These are phyloP conservation scores for Pseudogymnoascus sp. DNA, from an alignment of 2,329 filamentous ascomycete genomes.

Conservation along the genomic window DNA sequence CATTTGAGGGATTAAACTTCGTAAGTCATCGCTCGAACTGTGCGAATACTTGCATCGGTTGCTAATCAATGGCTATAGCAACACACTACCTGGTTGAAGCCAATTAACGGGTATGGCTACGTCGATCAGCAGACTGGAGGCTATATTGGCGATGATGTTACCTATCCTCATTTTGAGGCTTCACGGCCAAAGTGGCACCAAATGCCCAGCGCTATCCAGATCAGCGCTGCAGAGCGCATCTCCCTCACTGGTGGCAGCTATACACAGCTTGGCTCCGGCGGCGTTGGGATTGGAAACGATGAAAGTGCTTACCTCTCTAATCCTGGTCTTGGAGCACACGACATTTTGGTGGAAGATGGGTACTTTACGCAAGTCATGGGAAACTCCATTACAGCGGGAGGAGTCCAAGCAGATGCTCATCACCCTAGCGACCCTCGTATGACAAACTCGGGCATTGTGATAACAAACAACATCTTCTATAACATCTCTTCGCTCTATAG, in stretches of 20 bases:
- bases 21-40: too few relatives aligned
- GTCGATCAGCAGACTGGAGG: conserved; percentile 8
- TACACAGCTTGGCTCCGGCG: not conserved
- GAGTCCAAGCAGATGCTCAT: conserved; percentile 1
- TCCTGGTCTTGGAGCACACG: not conserved
- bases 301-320: not conserved
- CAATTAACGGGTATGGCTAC: not conserved
- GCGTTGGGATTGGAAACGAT: conserved; percentile 6
- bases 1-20: not conserved
- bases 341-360: not conserved
- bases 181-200: not conserved
- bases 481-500: not conserved
- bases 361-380: not conserved
- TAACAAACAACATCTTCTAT: conserved; percentile 3
- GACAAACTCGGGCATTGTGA: conserved; percentile 4
- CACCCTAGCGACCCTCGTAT: conserved; percentile 4
- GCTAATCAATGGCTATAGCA: not conserved
- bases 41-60: not conserved
- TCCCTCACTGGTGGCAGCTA: not conserved
- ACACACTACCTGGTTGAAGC: not conserved
- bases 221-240: not conserved
- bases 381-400: not conserved
- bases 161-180: not conserved
- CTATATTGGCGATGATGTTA: not conserved
- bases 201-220: conserved; percentile 1